Conservation (phyloP, 2,329 filamentous ascomycete genomes). For the Ophiostoma sp. region DNA sequence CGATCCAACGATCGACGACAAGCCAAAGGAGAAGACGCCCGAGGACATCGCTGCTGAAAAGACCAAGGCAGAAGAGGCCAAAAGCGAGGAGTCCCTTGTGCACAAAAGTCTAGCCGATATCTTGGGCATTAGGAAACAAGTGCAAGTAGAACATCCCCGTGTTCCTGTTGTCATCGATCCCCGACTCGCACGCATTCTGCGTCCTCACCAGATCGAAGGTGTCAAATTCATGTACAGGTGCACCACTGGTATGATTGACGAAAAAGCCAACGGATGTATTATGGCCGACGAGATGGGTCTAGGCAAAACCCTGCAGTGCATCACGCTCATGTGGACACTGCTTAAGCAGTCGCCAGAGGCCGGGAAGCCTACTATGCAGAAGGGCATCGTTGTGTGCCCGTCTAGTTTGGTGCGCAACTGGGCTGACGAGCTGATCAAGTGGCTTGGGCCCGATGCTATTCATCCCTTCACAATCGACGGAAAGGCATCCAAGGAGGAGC, state of each 20-base stretch:
- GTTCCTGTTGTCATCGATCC: conserved; percentile 99
- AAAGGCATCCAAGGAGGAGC: conserved; percentile 89
- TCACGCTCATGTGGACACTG: conserved; percentile 92
- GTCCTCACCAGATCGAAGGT: conserved; percentile 95
- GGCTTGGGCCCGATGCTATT: conserved; percentile 87
- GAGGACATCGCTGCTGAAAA: conserved; percentile 37
- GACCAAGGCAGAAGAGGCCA: conserved; percentile 35
- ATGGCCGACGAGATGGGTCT: conserved; percentile 99
- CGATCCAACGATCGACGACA: conserved; percentile 89
- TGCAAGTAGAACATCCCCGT: conserved; percentile 70
- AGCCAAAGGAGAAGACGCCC: conserved; percentile 45
- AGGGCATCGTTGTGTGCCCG: conserved; percentile 93
- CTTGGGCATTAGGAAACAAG: conserved; percentile 84
- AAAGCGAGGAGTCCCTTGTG: conserved; percentile 66
- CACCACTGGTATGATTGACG: conserved; percentile 90
- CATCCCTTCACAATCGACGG: conserved; percentile 94
- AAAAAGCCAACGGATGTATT: conserved; percentile 92
- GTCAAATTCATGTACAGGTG: conserved; percentile 96
- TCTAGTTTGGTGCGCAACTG: conserved; percentile 96
- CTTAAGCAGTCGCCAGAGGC: conserved; percentile 93
- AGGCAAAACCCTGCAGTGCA: conserved; percentile 95
- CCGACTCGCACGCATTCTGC: conserved; percentile 76
- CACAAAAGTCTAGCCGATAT: conserved; percentile 96
- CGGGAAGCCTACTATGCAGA: conserved; percentile 90
- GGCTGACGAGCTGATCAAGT: conserved; percentile 95